Evolutionary conservation across 306 rosid genomes (phyloP).

Genomic region (Vachellia collinsii): DNA sequence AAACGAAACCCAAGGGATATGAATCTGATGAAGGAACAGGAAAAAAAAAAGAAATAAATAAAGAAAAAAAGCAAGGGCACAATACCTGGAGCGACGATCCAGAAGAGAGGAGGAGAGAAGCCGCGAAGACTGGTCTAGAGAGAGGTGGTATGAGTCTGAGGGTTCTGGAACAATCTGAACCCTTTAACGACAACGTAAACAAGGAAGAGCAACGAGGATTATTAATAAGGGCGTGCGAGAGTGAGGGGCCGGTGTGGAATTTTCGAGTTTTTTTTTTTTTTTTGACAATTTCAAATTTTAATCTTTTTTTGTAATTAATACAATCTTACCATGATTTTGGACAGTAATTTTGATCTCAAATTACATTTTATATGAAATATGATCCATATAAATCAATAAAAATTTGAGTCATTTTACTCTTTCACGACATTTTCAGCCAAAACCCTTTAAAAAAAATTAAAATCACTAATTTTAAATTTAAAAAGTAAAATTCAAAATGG

Average conservation of each 20-base stretch:
- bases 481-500: no score
- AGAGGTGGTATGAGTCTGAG: not conserved
- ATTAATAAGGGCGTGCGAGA: constrained; percentile 21
- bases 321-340: no score
- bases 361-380: no score
- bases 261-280: constrained; percentile 25
- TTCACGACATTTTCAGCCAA: no score
- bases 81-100: constrained; percentile 30
- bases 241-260: constrained; percentile 30
- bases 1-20: not conserved
- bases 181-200: constrained; percentile 10
- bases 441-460: no score
- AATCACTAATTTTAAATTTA: no score
- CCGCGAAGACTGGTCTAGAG: not conserved
- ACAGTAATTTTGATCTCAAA: no score
- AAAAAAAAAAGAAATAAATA: no score
- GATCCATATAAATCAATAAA: no score
- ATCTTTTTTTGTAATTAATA: no score
- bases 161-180: constrained; percentile 34
- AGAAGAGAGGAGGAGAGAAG: constrained; percentile 3
- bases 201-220: not conserved
- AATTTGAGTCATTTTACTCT: no score
- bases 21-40: not conserved
- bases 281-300: not conserved
- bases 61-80: not conserved